Evolutionary conservation across 2,329 filamentous ascomycete species (phyloP).

Genomic region (Pseudovirgaria hyperparasitica): DNA sequence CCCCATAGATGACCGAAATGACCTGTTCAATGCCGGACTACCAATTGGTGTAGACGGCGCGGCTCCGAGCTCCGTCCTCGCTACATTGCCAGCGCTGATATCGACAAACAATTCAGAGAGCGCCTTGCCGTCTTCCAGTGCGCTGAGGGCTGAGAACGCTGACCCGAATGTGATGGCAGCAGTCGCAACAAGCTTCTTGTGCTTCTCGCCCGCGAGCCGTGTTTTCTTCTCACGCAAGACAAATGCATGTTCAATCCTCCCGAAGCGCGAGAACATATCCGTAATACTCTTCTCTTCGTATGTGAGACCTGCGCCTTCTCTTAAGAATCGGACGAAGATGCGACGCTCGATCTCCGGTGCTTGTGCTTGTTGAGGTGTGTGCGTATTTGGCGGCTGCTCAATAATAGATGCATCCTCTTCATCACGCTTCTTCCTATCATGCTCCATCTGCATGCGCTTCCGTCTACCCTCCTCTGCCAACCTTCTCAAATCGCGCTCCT

Average conservation of each 20-base stretch:
- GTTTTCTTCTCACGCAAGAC: conserved; percentile 44
- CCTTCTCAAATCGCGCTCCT: conserved; percentile 37
- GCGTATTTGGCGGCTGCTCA: conserved; percentile 15
- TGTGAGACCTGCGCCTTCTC: conserved; percentile 29
- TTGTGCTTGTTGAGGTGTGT: conserved; percentile 9
- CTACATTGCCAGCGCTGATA: conserved; percentile 16
- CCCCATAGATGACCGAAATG: conserved; percentile 15
- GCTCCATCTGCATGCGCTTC: conserved; percentile 41
- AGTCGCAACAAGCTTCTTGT: conserved; percentile 38
- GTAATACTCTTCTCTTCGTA: conserved; percentile 36
- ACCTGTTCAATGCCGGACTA: conserved; percentile 12
- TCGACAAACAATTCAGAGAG: conserved; percentile 39
- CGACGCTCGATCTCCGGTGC: conserved; percentile 44
- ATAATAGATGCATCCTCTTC: conserved; percentile 34
- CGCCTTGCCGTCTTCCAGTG: conserved; percentile 37
- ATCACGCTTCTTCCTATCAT: conserved; percentile 40
- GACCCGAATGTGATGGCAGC: conserved; percentile 45
- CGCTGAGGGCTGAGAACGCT: conserved; percentile 44
- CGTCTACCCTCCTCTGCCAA: conserved; percentile 37
- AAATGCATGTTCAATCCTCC: conserved; percentile 42
- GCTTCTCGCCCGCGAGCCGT: conserved; percentile 34
- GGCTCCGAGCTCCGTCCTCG: conserved; percentile 7
- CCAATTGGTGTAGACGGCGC: conserved; percentile 18
- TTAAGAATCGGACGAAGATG: conserved; percentile 43
- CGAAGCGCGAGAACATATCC: conserved; percentile 39